These are phyloP conservation scores for Centaurea solstitialis DNA, from an alignment of 129 eudicot genomes.

Conservation along the genomic window DNA sequence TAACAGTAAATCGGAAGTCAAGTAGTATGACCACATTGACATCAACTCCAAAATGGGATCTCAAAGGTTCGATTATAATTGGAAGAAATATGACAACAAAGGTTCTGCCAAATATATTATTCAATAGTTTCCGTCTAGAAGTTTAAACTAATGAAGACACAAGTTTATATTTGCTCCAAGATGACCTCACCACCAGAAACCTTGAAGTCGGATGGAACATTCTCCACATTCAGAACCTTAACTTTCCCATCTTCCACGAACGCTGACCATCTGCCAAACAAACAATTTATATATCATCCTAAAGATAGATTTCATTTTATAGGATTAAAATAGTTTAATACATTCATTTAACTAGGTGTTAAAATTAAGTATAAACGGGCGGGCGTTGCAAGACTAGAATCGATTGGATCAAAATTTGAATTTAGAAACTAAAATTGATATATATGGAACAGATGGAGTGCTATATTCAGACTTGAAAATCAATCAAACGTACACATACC, in stretches of 20 bases:
- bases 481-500: conserved; percentile 38
- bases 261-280: conserved; percentile 81
- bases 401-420: neutral
- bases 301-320: too few species aligned
- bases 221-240: conserved; percentile 84
- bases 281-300: neutral
- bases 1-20: too few species aligned
- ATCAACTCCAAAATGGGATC: neutral
- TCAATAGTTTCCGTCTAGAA: neutral
- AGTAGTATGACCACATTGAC: neutral
- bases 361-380: neutral
- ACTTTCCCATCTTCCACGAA: conserved; percentile 88
- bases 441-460: neutral
- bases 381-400: neutral
- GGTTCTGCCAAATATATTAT: conserved; percentile 12
- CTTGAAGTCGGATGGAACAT: conserved; percentile 87
- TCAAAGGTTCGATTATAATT: too few species aligned
- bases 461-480: too few species aligned
- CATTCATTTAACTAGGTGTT: too few species aligned
- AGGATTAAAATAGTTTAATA: too few species aligned
- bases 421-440: neutral
- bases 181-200: conserved; percentile 92
- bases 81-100: neutral
- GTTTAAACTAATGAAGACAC: neutral
- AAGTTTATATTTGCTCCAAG: conserved; percentile 60